phyloP scores from a whole-genome alignment of 371 early-diverging fungal genomes.

The Thermomucor indicae-seudaticae region DNA sequence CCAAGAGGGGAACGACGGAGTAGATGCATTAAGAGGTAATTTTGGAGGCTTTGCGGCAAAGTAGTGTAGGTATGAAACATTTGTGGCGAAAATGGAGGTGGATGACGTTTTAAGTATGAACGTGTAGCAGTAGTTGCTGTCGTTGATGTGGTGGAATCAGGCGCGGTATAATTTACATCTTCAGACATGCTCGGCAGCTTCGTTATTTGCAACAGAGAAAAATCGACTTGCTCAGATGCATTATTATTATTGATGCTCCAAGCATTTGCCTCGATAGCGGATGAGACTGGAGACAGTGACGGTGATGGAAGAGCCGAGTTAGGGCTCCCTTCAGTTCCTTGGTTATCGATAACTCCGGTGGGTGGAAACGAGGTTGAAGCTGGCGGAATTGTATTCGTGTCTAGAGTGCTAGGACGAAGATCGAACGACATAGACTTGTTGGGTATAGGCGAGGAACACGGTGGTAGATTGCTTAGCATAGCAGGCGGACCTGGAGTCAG shows the following conservation, averaged over 20 bases:
- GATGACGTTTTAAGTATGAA: background rate
- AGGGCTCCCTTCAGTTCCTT: slow-evolving; percentile 5
- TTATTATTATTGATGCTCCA: too few species aligned
- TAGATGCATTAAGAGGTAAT: slow-evolving; percentile 12
- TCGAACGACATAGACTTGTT: too few species aligned
- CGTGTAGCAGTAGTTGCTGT: background rate
- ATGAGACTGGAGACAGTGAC: slow-evolving; percentile 9
- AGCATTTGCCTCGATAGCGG: background rate
- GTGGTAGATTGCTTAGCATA: background rate
- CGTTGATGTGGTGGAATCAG: background rate
- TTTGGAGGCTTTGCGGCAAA: slow-evolving; percentile 8
- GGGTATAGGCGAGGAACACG: too few species aligned
- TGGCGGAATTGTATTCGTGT: background rate
- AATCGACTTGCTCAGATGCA: background rate
- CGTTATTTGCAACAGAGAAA: background rate
- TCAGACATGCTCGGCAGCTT: too few species aligned
- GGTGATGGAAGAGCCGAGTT: slow-evolving; percentile 18
- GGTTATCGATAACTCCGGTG: slow-evolving; percentile 1
- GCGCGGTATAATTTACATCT: background rate
- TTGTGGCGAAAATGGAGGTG: background rate
- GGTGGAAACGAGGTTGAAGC: background rate
- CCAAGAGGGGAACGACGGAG: slow-evolving; percentile 43
- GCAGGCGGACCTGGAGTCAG: too few species aligned
- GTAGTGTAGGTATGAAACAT: slow-evolving; percentile 12
- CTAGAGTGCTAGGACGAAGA: too few species aligned